Evolutionary conservation across 2,329 filamentous ascomycete species (phyloP), one percentile per base, ranked within the genome.

Genomic region (Emericellopsis cladophorae): DNA sequence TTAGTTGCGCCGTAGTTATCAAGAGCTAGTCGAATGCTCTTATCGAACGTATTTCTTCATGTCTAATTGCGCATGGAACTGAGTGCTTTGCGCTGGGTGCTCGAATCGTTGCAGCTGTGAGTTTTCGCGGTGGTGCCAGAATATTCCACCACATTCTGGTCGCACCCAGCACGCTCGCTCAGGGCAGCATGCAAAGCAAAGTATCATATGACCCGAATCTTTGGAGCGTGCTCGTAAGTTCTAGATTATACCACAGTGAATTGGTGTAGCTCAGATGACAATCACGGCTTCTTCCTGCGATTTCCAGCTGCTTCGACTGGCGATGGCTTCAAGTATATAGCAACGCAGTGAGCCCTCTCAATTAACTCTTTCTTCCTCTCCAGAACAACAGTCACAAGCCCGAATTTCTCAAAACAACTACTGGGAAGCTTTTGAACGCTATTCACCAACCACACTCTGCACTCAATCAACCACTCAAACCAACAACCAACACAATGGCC

Each of bases 401-500:
- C 36, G 40, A 38, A 41, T 26, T 23, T 37, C 33, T 15, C 35
- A 22, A 36, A 14, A 5, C 18, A n/a, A 36, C 45, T 53, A 46
- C 44, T 48, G 42, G 42, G 42, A 48, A 46, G 5, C 18, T 21
- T 40, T 49, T 42, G 55, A 33, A 46, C 52, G 44, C 49, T 45
- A 46, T 51, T 44, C 48, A 45, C 54, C 48, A 57, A 54, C 36
- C 48, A 49, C 31, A 42, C 37, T 42, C 39, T 46, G 44, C 43
- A 32, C 43, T 40, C 51, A 53, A 46, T 22, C 37, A 46, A 36
- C 42, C 45, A 40, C 41, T 40, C 34, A 36, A 45, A 42, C 37
- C 47, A 51, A 50, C 35, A 46, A 40, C 44, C 38, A 35, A 4
- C 63, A 77, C 58, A 57, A 79, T 79, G 75, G 69, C 74, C 49